Evolutionary conservation across 2,329 filamentous ascomycete species (phyloP), one percentile per base, ranked within the genome.

Genomic region (Rasamsonia emersonii): DNA sequence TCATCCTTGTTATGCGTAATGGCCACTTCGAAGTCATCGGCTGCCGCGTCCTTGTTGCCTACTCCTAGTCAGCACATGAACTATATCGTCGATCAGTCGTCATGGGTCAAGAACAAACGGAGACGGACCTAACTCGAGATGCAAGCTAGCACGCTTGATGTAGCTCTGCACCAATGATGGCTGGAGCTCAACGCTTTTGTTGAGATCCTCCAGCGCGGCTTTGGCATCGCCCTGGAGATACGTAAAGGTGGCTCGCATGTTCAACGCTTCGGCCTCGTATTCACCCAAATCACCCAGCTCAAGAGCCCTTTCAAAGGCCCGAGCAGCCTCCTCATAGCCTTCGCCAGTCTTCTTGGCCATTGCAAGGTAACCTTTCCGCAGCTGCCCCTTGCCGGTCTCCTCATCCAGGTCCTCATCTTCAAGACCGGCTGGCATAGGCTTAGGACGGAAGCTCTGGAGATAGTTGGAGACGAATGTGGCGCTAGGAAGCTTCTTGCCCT

Each of bases 401-500:
- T 88, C 77, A 24, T 76, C 64, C 29, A 95, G 62, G 44, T 93
- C 85, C n/a, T 70, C 77, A 46, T 93, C 85, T 38, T 89, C 86
- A 32, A 98, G 69, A 9, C 86, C 89, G 40, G 71, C 76, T 3
- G 91, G 89, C 2, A 85, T 74, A 28, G 77, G 70, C 66, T 82
- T 84, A 37, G 79, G 71, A 39, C 91, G 82, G 82, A 98, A 98
- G 68, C 89, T 96, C 67, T 96, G 89, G 18, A 98, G 80, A 62
- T 98, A 98, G 71, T 98, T 98, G 55, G 86, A 86, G 45, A 98
- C 88, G 49, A 96, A 98, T 9, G 88, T 95, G 18, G 91, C 82
- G 62, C 88, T 95, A 13, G 91, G 91, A 30, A 98, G 74, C 65
- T 85, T 89, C 66, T 86, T 82, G 49, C 74, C 73, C 61, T 88